phyloP scores from a whole-genome alignment of 768 basidiomycete genomes.

The Tricholoma matsutake region DNA sequence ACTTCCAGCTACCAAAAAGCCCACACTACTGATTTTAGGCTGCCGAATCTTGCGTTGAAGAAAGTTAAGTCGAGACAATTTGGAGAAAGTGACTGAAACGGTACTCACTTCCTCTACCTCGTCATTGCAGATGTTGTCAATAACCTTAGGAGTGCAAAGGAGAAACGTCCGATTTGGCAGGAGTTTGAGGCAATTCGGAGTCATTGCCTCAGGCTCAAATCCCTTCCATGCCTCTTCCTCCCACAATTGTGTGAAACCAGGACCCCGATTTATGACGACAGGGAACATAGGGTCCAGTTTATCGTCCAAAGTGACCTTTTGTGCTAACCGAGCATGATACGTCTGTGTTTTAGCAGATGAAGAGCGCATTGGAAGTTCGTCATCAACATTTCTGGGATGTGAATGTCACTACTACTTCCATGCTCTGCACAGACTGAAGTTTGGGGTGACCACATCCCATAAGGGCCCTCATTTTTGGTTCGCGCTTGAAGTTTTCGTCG shows the following conservation, averaged over 20 bases:
- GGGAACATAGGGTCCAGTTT: background rate
- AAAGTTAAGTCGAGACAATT: background rate
- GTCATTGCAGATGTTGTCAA: background rate
- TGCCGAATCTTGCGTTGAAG: background rate
- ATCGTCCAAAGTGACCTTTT: background rate
- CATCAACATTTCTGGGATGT: no score
- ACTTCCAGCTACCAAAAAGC: background rate
- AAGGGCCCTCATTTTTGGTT: no score
- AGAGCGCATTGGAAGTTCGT: no score
- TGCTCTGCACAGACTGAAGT: no score
- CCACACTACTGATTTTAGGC: background rate
- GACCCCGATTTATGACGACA: background rate
- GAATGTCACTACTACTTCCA: no score
- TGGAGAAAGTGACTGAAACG: background rate
- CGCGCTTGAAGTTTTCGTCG: no score
- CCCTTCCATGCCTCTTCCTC: background rate
- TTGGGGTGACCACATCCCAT: no score
- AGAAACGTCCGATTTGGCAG: no score
- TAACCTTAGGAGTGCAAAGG: no score
- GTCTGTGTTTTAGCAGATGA: background rate
- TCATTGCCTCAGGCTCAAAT: background rate
- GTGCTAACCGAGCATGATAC: background rate
- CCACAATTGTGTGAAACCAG: background rate
- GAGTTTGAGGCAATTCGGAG: no score
- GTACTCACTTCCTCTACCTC: background rate